A percentile compares a stretch with the other conserved stretches of the same genome.
Conservation (phyloP, 2,329 filamentous ascomycete species). For the Aspergillus fumigatiaffinis region DNA sequence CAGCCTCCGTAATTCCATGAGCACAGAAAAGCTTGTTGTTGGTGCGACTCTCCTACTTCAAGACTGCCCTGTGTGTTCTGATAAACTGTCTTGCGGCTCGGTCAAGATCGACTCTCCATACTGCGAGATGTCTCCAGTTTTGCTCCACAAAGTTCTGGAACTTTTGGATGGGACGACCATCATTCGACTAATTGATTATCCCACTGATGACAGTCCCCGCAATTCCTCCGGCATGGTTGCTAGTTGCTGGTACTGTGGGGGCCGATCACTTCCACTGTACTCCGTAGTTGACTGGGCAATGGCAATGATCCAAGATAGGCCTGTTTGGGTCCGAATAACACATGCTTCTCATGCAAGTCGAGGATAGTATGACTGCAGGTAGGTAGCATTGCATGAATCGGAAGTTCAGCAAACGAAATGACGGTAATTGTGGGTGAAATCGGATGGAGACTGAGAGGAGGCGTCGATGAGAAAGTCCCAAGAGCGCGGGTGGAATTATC, state of each 20-base stretch:
- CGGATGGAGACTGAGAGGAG: background rate
- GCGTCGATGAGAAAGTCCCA: background rate
- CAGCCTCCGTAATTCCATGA: background rate
- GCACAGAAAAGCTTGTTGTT: background rate
- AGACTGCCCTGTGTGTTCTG: background rate
- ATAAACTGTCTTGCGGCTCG: background rate
- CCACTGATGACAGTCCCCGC: conserved; percentile 6
- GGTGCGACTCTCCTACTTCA: background rate
- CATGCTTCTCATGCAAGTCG: background rate
- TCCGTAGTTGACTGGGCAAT: background rate
- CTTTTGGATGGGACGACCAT: conserved; percentile 1
- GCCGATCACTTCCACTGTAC: background rate
- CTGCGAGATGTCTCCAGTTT: background rate
- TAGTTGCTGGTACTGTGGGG: background rate
- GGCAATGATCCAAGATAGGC: background rate
- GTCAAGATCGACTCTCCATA: background rate
- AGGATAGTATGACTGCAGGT: background rate
- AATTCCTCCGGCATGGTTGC: conserved; percentile 3
- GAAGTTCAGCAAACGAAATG: background rate
- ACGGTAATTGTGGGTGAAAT: background rate
- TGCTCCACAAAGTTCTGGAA: background rate
- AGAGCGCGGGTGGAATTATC: background rate
- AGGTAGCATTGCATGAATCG: background rate
- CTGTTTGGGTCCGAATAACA: background rate
- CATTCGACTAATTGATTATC: background rate